Conservation (phyloP, 768 basidiomycete genomes). For the Astraeus odoratus region DNA sequence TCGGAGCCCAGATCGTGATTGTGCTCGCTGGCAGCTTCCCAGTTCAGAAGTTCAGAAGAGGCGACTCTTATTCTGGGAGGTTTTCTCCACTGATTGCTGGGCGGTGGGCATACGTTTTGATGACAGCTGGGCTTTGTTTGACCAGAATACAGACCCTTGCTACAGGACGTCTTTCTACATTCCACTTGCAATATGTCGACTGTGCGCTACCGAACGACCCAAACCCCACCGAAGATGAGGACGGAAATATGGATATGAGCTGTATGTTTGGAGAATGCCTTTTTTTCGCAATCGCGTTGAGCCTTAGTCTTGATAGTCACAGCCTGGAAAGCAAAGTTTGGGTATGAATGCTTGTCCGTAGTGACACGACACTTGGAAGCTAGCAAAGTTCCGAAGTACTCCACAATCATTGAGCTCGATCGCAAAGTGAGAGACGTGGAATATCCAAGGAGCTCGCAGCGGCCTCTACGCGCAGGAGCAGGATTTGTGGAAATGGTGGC, state of each 20-base stretch:
- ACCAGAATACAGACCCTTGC: slow-evolving; percentile 32
- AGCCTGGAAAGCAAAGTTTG: slow-evolving; percentile 65
- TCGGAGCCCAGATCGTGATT: slow-evolving; percentile 54
- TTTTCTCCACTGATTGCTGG: slow-evolving; percentile 71
- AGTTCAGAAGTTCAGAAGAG: slow-evolving; percentile 64
- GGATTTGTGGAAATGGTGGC: slow-evolving; percentile 61
- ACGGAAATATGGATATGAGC: slow-evolving; percentile 50
- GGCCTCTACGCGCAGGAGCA: slow-evolving; percentile 38
- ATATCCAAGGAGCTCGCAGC: slow-evolving; percentile 54
- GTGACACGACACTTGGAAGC: slow-evolving; percentile 64
- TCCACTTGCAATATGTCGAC: slow-evolving; percentile 66
- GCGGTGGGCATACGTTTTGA: slow-evolving; percentile 38
- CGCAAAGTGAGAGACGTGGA: slow-evolving; percentile 63
- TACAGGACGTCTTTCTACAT: slow-evolving; percentile 62
- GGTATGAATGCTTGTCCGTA: slow-evolving; percentile 57
- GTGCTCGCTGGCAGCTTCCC: slow-evolving; percentile 59
- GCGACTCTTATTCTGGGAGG: slow-evolving; percentile 64
- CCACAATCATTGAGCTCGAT: slow-evolving; percentile 56
- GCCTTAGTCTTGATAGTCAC: slow-evolving; percentile 37
- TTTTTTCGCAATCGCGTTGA: neutral
- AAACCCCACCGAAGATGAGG: slow-evolving; percentile 50
- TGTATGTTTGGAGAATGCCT: slow-evolving; percentile 37
- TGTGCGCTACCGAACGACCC: slow-evolving; percentile 61
- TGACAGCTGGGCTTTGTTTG: neutral
- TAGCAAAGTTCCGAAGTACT: slow-evolving; percentile 56